Percentiles rank a stretch among this genome's conserved stretches.
These are phyloP conservation scores for Sisymbrium altissimum DNA, from an alignment of 345 rosid species.

Conservation along the genomic window DNA sequence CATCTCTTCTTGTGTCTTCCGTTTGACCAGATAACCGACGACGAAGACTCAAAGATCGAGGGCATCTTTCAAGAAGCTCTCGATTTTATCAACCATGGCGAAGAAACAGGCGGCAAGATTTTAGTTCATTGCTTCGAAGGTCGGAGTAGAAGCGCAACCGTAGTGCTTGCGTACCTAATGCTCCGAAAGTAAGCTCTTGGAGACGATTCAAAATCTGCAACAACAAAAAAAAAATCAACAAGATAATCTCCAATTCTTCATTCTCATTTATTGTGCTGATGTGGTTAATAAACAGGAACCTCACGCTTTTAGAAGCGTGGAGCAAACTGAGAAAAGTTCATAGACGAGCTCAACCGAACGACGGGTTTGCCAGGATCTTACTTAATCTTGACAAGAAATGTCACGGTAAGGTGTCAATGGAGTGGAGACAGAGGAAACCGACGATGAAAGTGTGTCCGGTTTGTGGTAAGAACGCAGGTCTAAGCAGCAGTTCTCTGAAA, in stretches of 20 bases:
- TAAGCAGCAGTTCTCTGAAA: slow-evolving; percentile 91
- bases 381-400: slow-evolving; percentile 61
- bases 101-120: slow-evolving; percentile 65
- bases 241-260: not conserved
- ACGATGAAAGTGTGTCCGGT: slow-evolving; percentile 86
- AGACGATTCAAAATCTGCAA: not conserved
- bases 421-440: slow-evolving; percentile 89
- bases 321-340: slow-evolving; percentile 68
- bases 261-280: slow-evolving; percentile 1
- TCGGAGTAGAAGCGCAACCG: slow-evolving; percentile 93
- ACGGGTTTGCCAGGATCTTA: slow-evolving; percentile 78
- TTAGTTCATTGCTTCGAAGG: slow-evolving; percentile 99
- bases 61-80: slow-evolving; percentile 80
- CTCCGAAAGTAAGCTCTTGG: slow-evolving; percentile 68
- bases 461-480: slow-evolving; percentile 91
- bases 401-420: slow-evolving; percentile 88
- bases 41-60: slow-evolving; percentile 78
- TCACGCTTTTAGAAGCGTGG: slow-evolving; percentile 80
- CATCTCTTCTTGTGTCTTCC: slow-evolving; percentile 30
- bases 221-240: not conserved
- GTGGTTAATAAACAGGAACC: slow-evolving; percentile 49
- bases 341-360: slow-evolving; percentile 95
- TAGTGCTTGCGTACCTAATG: slow-evolving; percentile 85
- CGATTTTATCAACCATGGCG: slow-evolving; percentile 75
- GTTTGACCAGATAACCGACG: slow-evolving; percentile 64